Base-by-base conservation (phyloP, 345 rosid genomes). In the Angophora floribunda region DNA sequence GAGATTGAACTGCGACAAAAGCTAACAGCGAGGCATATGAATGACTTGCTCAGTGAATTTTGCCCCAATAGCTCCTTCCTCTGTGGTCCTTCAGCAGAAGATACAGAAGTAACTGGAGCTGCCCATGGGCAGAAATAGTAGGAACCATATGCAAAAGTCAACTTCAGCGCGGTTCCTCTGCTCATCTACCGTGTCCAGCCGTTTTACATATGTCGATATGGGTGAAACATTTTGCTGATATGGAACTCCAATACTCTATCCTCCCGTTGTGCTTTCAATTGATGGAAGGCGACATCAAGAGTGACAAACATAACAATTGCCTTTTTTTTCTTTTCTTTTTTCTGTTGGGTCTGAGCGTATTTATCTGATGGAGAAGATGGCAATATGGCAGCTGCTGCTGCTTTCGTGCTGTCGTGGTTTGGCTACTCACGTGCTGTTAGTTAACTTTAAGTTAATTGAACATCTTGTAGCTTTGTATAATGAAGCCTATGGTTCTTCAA, bases 21-120 rank as follows among this genome's bases (percentile, higher is more conserved):
- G 87, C 85, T 88, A 12, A 67, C 30, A 24, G 28, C 78, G 1
- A 78, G 85, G 85, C 55, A 86, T 67, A 88, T 88, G 85, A 63
- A 70, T 75, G 28, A 53, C 78, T 70, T 88, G 70, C 85, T 88
- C 44, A n/a, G 52, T 26, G 75, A 85, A 16, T 63, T 85, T 63
- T 88, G 89, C 67, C 89, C 89, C 89, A 52, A 86, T 75, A 70
- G 85, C 21, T 88, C 87, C 59, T 88, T 88, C 63, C 50, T 88
- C 28, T 75, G 84, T 41, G 49, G 49, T 49, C 19, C 49, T 75
- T 75, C 49, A 36, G 84, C 84, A 41, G 84, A 36, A 41, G 84
- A 41, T 75, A 10, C 49, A 9, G 13, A 41, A 75, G 36, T 41
- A 41, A 75, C 84, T 75, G 13, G 26, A 75, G 84, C 15, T 3